Evolutionary conservation across 192 early-diverging fungal species (phyloP).

Genomic region (Coemansia sp.): DNA sequence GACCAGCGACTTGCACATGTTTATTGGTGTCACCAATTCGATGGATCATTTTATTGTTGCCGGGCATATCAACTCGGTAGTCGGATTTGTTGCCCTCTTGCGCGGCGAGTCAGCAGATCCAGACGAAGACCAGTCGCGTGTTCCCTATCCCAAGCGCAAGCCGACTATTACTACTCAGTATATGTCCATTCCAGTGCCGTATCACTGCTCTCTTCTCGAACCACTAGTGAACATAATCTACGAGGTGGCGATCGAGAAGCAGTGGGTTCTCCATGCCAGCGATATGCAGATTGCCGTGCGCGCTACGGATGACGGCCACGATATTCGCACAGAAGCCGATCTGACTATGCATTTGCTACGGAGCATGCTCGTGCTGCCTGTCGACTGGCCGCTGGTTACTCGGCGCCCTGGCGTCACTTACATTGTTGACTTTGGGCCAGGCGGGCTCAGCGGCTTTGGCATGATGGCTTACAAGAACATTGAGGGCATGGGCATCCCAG

Average conservation of each 20-base stretch:
- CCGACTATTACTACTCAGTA: slow-evolving; percentile 78
- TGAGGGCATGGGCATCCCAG: slow-evolving; percentile 81
- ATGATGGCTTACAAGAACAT: slow-evolving; percentile 82
- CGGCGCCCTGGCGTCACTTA: slow-evolving; percentile 68
- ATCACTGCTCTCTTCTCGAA: slow-evolving; percentile 49
- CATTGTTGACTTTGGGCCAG: slow-evolving; percentile 96
- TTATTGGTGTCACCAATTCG: slow-evolving; percentile 30
- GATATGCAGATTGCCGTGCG: slow-evolving; percentile 64
- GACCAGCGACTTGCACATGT: slow-evolving; percentile 1
- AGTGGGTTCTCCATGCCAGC: slow-evolving; percentile 18
- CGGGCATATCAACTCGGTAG: slow-evolving; percentile 4
- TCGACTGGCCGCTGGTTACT: slow-evolving; percentile 65
- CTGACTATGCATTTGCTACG: slow-evolving; percentile 70
- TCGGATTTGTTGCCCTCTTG: slow-evolving; percentile 9
- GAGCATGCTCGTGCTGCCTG: slow-evolving; percentile 67
- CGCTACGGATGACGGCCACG: slow-evolving; percentile 79
- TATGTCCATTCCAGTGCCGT: slow-evolving; percentile 85
- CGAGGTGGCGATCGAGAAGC: slow-evolving; percentile 14
- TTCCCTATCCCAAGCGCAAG: slow-evolving; percentile 80
- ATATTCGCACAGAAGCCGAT: slow-evolving; percentile 61
- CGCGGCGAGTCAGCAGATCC: slow-evolving; percentile 5
- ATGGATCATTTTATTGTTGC: slow-evolving; percentile 24
- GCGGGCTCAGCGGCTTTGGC: slow-evolving; percentile 83
- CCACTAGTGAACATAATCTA: not conserved
- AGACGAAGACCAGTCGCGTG: slow-evolving; percentile 62